phyloP scores from a whole-genome alignment of 768 basidiomycete genomes.

The Scleroderma citrinum region DNA sequence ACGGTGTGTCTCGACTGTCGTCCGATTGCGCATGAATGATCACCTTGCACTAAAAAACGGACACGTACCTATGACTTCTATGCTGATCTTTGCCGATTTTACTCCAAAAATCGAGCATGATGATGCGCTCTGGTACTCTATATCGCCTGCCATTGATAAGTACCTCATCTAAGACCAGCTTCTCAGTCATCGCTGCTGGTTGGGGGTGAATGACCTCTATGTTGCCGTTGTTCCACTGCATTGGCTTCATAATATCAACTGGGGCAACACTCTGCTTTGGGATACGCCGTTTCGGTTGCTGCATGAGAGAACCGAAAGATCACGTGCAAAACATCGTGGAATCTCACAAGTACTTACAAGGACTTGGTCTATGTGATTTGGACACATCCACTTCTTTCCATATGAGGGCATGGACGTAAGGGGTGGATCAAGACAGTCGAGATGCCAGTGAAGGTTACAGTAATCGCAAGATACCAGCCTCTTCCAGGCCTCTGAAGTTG shows the following conservation, averaged over 20 bases:
- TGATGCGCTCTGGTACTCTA: conserved; percentile 85
- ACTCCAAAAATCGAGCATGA: conserved; percentile 94
- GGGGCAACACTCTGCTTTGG: conserved; percentile 62
- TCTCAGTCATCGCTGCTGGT: conserved; percentile 38
- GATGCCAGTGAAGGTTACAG: conserved; percentile 92
- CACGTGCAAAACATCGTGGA: conserved; percentile 1
- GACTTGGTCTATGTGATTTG: conserved; percentile 87
- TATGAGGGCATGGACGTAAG: conserved; percentile 78
- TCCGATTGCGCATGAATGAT: conserved; percentile 4
- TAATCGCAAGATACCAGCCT: conserved; percentile 92
- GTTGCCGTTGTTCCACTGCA: conserved; percentile 85
- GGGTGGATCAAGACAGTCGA: conserved; percentile 94
- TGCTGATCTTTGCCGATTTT: conserved; percentile 52
- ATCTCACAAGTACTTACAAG: conserved; percentile 48
- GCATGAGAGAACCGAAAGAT: conserved; percentile 5
- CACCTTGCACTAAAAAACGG: neutral
- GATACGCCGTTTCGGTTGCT: conserved; percentile 78
- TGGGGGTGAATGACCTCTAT: conserved; percentile 79
- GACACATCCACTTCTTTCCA: conserved; percentile 98
- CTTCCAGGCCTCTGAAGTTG: conserved; percentile 52
- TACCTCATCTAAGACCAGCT: conserved; percentile 71
- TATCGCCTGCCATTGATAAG: conserved; percentile 86
- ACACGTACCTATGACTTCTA: conserved; percentile 37
- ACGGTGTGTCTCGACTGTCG: conserved; percentile 29
- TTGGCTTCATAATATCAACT: conserved; percentile 70